Evolutionary conservation across 108 stramenopile species (phyloP).

Genomic region (Discostella pseudostelligera): DNA sequence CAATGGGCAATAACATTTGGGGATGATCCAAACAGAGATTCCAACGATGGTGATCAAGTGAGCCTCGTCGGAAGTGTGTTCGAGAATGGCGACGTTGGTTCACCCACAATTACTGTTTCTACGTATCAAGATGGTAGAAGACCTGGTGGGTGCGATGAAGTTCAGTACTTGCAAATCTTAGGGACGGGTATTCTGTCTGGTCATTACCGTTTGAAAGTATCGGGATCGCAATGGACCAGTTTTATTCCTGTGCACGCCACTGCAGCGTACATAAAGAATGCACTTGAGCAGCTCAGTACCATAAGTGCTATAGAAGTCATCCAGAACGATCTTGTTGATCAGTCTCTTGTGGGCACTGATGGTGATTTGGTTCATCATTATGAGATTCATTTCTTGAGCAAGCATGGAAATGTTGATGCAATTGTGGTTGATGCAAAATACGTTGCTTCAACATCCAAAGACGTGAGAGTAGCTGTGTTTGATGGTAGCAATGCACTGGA

Average conservation of each 20-base stretch:
- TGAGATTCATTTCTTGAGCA: slow-evolving; percentile 56
- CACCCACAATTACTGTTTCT: slow-evolving; percentile 39
- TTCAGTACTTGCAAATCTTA: slow-evolving; percentile 53
- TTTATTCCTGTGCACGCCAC: slow-evolving; percentile 50
- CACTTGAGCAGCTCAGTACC: slow-evolving; percentile 54
- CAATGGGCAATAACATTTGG: slow-evolving; percentile 66
- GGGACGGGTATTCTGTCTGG: slow-evolving; percentile 42
- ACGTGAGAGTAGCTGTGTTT: slow-evolving; percentile 44
- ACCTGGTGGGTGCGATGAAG: slow-evolving; percentile 37
- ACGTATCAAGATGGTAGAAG: slow-evolving; percentile 46
- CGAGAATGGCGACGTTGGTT: slow-evolving; percentile 38
- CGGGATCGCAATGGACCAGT: slow-evolving; percentile 47
- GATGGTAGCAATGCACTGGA: slow-evolving; percentile 69
- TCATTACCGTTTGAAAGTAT: slow-evolving; percentile 63
- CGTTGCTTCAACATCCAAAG: slow-evolving; percentile 34
- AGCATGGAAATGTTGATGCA: slow-evolving; percentile 56
- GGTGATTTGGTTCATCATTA: slow-evolving; percentile 45
- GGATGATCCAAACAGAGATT: slow-evolving; percentile 30
- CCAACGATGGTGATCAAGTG: slow-evolving; percentile 59
- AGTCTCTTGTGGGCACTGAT: slow-evolving; percentile 24
- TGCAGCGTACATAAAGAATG: slow-evolving; percentile 58
- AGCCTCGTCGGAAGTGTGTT: slow-evolving; percentile 31
- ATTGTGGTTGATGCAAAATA: slow-evolving; percentile 53
- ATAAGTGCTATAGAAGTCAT: slow-evolving; percentile 40
- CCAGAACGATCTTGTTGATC: slow-evolving; percentile 44